Percentiles rank a stretch among this genome's conserved stretches.
phyloP scores from a whole-genome alignment of 805 yeast species.

The Metschnikowia drakensbergensis region DNA sequence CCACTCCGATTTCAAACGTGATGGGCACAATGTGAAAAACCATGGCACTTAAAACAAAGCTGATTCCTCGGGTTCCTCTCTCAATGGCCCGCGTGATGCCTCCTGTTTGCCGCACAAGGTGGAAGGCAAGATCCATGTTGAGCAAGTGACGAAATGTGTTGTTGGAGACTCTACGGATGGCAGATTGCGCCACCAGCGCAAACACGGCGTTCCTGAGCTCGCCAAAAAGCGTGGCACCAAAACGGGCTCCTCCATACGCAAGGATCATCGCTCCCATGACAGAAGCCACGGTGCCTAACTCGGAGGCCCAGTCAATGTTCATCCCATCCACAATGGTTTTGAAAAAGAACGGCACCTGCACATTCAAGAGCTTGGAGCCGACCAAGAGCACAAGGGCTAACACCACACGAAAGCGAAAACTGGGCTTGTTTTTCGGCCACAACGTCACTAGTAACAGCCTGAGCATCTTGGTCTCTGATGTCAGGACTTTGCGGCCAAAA shows the following conservation, averaged over 20 bases:
- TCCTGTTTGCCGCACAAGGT: constrained; percentile 88
- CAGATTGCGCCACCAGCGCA: constrained; percentile 92
- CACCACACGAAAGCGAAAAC: constrained; percentile 69
- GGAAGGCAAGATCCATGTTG: constrained; percentile 84
- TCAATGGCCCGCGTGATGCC: constrained; percentile 95
- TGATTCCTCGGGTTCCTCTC: constrained; percentile 95
- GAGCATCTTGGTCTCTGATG: constrained; percentile 54
- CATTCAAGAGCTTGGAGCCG: constrained; percentile 80
- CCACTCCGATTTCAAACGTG: constrained; percentile 85
- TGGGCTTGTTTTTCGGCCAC: constrained; percentile 74
- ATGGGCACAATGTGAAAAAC: constrained; percentile 96
- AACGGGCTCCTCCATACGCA: constrained; percentile 90
- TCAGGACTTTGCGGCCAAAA: constrained; percentile 20
- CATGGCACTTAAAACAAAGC: constrained; percentile 90
- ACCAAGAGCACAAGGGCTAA: constrained; percentile 71
- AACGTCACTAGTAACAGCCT: constrained; percentile 62
- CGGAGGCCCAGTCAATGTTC: constrained; percentile 80
- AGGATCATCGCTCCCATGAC: constrained; percentile 65
- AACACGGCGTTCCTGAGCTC: constrained; percentile 93
- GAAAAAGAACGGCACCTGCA: constrained; percentile 94
- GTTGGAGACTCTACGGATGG: constrained; percentile 84
- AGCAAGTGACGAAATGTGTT: constrained; percentile 83
- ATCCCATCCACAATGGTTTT: constrained; percentile 81
- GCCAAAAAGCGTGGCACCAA: constrained; percentile 92
- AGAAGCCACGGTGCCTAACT: constrained; percentile 59